phyloP scores from a whole-genome alignment of 257 asterid species.

The Cynanchum wilfordii region DNA sequence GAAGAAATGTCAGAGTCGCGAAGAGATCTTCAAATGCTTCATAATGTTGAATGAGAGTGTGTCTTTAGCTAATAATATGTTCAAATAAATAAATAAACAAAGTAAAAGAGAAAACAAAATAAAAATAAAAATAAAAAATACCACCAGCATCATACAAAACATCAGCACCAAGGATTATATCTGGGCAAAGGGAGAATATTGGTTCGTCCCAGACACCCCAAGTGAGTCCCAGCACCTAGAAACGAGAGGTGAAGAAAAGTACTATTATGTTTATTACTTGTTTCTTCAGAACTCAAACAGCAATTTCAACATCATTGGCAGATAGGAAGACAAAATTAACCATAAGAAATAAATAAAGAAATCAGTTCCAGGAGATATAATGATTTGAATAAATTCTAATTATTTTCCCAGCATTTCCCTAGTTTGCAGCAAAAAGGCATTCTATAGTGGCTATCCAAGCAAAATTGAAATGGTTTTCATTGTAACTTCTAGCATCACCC shows the following conservation, averaged over 20 bases:
- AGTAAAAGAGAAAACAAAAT: not conserved
- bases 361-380: not conserved
- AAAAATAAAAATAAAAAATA: constrained; percentile 19
- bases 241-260: not conserved
- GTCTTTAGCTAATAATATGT: constrained; percentile 11
- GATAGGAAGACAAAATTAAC: not conserved
- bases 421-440: not conserved
- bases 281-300: not conserved
- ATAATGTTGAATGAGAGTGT: constrained; percentile 20
- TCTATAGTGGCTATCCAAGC: not conserved
- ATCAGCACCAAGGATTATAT: constrained; percentile 93
- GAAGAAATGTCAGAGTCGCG: constrained; percentile 70
- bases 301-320: not conserved
- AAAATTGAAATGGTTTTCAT: not conserved
- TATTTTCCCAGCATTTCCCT: not conserved
- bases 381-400: not conserved
- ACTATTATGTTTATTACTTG: not conserved
- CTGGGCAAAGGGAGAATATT: constrained; percentile 56
- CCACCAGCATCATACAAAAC: constrained; percentile 78
- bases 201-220: constrained; percentile 85
- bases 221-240: constrained; percentile 73
- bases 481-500: not conserved
- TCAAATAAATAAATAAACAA: not conserved
- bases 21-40: constrained; percentile 87
- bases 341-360: not conserved